These are phyloP conservation scores for Verticillium dahliae DNA, from an alignment of 2,329 filamentous ascomycete species.

Conservation along the genomic window DNA sequence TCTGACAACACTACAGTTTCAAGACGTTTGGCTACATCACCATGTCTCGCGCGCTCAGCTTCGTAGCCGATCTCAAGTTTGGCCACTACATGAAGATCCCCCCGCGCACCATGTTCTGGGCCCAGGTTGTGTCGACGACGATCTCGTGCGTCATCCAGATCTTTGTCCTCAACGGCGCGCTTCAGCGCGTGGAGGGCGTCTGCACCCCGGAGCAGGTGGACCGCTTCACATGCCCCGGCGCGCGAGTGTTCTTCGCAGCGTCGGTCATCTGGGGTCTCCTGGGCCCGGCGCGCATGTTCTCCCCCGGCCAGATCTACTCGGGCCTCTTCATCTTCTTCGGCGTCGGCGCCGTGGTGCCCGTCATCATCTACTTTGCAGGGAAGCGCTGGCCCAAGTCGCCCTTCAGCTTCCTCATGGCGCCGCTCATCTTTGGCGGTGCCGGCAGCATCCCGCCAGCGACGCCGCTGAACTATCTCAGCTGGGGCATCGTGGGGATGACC, in stretches of 20 bases:
- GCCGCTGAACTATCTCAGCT: constrained; percentile 68
- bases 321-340: constrained; percentile 54
- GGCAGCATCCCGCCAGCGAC: constrained; percentile 58
- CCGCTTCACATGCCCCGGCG: constrained; percentile 58
- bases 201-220: constrained; percentile 52
- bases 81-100: constrained; percentile 71
- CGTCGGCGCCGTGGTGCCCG: constrained; percentile 45
- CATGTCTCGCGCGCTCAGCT: constrained; percentile 59
- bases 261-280: constrained; percentile 64
- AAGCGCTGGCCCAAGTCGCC: constrained; percentile 45
- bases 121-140: constrained; percentile 59
- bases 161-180: constrained; percentile 54
- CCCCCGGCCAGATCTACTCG: constrained; percentile 54
- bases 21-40: constrained; percentile 59
- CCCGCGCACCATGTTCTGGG: constrained; percentile 59
- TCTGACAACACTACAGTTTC: constrained; percentile 34
- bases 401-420: constrained; percentile 49
- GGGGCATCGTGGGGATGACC: constrained; percentile 63
- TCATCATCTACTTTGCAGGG: constrained; percentile 43
- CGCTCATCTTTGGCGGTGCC: constrained; percentile 56
- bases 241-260: constrained; percentile 58
- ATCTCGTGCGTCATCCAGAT: constrained; percentile 63
- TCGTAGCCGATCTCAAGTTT: constrained; percentile 61
- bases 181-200: constrained; percentile 55
- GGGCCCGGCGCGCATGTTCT: constrained; percentile 58